Conservation (phyloP, 2,329 filamentous ascomycete genomes). For the Pseudopyrenochaeta lycopersici region DNA sequence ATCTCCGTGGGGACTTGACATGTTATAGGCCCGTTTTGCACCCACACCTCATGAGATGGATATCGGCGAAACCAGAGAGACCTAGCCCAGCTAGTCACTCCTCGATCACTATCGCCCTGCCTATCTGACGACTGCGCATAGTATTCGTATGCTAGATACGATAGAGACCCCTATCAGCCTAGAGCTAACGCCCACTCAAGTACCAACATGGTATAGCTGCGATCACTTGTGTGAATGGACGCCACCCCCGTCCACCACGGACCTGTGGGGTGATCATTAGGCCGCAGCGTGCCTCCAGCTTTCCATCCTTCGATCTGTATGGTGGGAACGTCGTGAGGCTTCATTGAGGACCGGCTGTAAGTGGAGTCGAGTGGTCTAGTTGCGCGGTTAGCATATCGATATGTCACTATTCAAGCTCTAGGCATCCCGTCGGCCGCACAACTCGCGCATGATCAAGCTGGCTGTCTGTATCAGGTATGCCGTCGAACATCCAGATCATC, state of each 20-base stretch:
- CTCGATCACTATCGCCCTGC: background rate
- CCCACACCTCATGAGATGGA: background rate
- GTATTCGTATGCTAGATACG: background rate
- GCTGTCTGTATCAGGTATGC: background rate
- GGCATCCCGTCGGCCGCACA: background rate
- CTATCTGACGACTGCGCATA: background rate
- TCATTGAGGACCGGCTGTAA: background rate
- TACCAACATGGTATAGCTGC: background rate
- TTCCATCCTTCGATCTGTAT: background rate
- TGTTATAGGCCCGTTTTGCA: background rate
- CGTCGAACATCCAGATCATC: background rate
- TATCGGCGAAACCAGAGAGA: background rate
- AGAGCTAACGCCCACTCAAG: background rate
- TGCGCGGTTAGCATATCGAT: constrained; percentile 2
- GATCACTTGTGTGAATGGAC: background rate
- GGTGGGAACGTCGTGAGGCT: background rate
- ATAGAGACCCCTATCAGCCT: background rate
- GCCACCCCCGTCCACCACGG: background rate
- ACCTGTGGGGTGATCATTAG: background rate
- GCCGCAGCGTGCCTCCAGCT: background rate
- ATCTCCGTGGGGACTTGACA: background rate
- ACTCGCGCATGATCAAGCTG: constrained; percentile 4
- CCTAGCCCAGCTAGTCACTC: background rate
- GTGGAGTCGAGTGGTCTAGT: background rate
- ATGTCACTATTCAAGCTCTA: constrained; percentile 5